Evolutionary conservation across 306 rosid genomes (phyloP), one percentile per base, ranked within the genome.

Genomic region (Dryas octopetala): DNA sequence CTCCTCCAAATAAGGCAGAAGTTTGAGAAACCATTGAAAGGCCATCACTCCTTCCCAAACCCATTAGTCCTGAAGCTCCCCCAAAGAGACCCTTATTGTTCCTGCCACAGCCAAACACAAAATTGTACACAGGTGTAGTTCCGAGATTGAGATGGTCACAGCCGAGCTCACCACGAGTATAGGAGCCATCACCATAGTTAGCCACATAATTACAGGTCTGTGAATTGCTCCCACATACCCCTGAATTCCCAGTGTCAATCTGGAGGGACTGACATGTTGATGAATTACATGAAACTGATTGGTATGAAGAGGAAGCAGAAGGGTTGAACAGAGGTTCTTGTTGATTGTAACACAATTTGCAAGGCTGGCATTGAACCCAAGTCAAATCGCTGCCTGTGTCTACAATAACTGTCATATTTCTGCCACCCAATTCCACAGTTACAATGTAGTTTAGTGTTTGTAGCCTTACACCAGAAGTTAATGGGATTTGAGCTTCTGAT

Each of bases 301-400:
- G 81, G 81, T 83, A 91, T 3, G 97, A 84, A 66, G 83, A 19
- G 48, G 98, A 94, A 5, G 41, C 54, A 1, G 87, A 88, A 66
- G 98, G 96, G 57, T 83, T 73, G 81, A 90, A 90, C 5, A 90
- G 77, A 55, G 97, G 89, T 60, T 89, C 95, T 70, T 78, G 89
- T 76, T 91, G 97, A 77, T 78, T 76, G 52, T 91, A 94, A 71
- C 98, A 94, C 43, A 81, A 60, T 71, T 74, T 77, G 87, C 98
- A 91, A 11, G 98, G 98, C 41, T 76, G 79, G 83, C 97, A 94
- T 74, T 94, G 96, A 70, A 91, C 86, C 96, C 96, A 91, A 41
- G 95, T 90, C 53, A 94, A 76, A 64, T 91, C 97, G 62, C 98
- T 94, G 81, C 97, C 98, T 3, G 97, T 91, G 85, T 94, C 97